These are phyloP conservation scores for Dipteronia dyeriana DNA, from an alignment of 345 rosid genomes.

Conservation along the genomic window DNA sequence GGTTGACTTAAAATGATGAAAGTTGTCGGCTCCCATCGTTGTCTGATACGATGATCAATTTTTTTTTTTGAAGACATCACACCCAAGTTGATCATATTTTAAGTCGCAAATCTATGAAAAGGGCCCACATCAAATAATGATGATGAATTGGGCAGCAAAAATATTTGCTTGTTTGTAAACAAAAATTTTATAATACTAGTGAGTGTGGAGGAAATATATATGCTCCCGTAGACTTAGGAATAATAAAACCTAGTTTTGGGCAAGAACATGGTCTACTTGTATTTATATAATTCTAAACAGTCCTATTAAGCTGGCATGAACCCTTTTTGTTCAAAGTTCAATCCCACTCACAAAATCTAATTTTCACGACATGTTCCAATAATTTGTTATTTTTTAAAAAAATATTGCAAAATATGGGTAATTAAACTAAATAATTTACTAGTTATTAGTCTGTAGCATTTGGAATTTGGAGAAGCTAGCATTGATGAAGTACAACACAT, in stretches of 20 bases:
- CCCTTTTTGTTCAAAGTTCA: slow-evolving; percentile 10
- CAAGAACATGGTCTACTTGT: slow-evolving; percentile 45
- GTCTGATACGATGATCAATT: slow-evolving; percentile 11
- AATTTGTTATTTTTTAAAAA: too few species aligned
- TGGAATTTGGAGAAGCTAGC: not conserved
- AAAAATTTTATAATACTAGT: not conserved
- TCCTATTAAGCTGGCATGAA: slow-evolving; percentile 17
- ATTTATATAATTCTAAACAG: slow-evolving; percentile 8
- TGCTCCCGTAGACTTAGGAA: slow-evolving; percentile 25
- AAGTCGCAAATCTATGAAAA: slow-evolving; percentile 23
- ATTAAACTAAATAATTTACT: not conserved
- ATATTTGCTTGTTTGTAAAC: too few species aligned
- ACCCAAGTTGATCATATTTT: slow-evolving; percentile 18
- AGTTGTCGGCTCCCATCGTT: slow-evolving; percentile 26
- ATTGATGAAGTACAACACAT: not conserved
- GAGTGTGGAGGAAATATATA: slow-evolving; percentile 12
- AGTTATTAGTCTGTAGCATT: too few species aligned
- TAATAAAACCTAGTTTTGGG: slow-evolving; percentile 3
- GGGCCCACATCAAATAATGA: slow-evolving; percentile 12
- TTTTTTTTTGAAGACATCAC: not conserved
- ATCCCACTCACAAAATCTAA: not conserved
- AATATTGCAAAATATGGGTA: not conserved
- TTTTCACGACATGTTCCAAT: too few species aligned
- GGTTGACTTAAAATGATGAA: slow-evolving; percentile 33
- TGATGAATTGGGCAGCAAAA: slow-evolving; percentile 9